Percentiles rank a stretch among this genome's conserved stretches.
These are phyloP conservation scores for Penicillium robsamsonii DNA, from an alignment of 495 filamentous ascomycete species.

Conservation along the genomic window DNA sequence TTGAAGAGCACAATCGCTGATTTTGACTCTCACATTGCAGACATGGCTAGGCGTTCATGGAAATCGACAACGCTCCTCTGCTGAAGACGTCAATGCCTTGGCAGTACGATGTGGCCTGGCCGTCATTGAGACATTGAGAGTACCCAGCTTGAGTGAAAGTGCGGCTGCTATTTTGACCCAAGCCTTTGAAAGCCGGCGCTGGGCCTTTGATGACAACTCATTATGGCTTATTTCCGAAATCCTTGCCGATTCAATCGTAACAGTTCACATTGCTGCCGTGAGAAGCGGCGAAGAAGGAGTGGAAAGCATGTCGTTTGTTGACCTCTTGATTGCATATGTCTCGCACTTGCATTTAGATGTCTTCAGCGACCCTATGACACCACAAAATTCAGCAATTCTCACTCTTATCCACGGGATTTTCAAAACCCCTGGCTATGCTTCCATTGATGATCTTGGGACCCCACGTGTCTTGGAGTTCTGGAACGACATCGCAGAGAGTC, in stretches of 20 bases:
- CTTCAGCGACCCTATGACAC: slow-evolving; percentile 29
- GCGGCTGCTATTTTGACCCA: slow-evolving; percentile 25
- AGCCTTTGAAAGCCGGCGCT: slow-evolving; percentile 26
- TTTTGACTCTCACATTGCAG: slow-evolving; percentile 1
- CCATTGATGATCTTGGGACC: slow-evolving; percentile 74
- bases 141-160: slow-evolving; percentile 22
- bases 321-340: slow-evolving; percentile 67
- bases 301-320: slow-evolving; percentile 65
- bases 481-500: slow-evolving; percentile 52
- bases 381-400: slow-evolving; percentile 41
- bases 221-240: slow-evolving; percentile 32
- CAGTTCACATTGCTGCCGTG: slow-evolving; percentile 42
- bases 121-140: slow-evolving; percentile 30
- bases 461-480: slow-evolving; percentile 81
- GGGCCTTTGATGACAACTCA: slow-evolving; percentile 22
- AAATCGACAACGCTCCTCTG: slow-evolving; percentile 14
- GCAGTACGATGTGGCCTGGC: slow-evolving; percentile 33
- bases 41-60: slow-evolving; percentile 25
- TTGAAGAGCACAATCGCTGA: neutral
- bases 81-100: slow-evolving; percentile 24
- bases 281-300: slow-evolving; percentile 60
- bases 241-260: slow-evolving; percentile 33
- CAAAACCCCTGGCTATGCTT: slow-evolving; percentile 67
- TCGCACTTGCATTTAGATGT: slow-evolving; percentile 32
- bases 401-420: slow-evolving; percentile 60